phyloP scores from a whole-genome alignment of 805 yeast genomes.

The Wickerhamiella lipophila region DNA sequence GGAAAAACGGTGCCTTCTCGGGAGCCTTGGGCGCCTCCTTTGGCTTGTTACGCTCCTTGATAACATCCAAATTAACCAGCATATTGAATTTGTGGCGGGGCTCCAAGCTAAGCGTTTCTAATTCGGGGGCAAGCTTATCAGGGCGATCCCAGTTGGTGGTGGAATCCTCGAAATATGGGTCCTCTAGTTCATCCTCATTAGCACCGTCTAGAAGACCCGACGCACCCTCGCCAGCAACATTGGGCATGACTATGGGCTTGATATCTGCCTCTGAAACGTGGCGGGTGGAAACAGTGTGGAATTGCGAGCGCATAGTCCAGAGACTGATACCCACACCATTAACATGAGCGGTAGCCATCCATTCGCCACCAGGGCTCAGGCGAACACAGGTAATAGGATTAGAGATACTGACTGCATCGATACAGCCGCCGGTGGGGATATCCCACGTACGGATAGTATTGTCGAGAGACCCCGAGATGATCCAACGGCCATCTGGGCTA shows the following conservation, averaged over 20 bases:
- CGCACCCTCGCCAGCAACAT: constrained; percentile 68
- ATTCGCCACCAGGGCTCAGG: constrained; percentile 79
- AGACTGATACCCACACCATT: constrained; percentile 76
- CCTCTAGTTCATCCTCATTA: constrained; percentile 31
- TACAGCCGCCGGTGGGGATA: constrained; percentile 90
- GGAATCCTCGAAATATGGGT: constrained; percentile 30
- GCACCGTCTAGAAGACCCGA: constrained; percentile 60
- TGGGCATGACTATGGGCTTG: constrained; percentile 47
- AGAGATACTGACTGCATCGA: constrained; percentile 73
- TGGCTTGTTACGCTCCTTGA: constrained; percentile 80
- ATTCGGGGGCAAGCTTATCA: constrained; percentile 47
- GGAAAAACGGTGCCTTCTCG: constrained; percentile 68
- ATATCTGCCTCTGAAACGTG: constrained; percentile 60
- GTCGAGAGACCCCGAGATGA: constrained; percentile 71
- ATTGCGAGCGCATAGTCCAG: constrained; percentile 88
- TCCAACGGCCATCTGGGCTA: constrained; percentile 92
- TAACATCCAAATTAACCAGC: constrained; percentile 65
- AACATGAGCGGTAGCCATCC: constrained; percentile 86
- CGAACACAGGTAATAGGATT: constrained; percentile 70
- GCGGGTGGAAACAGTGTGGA: constrained; percentile 54
- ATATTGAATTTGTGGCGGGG: constrained; percentile 73
- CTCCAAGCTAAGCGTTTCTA: constrained; percentile 63
- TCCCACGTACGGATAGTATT: constrained; percentile 93
- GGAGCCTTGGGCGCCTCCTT: constrained; percentile 78
- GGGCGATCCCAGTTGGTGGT: constrained; percentile 21